A percentile compares a stretch with the other conserved stretches of the same genome.
These are phyloP conservation scores for Stephanodiscus triporus DNA, from an alignment of 108 stramenopile species.

Conservation along the genomic window DNA sequence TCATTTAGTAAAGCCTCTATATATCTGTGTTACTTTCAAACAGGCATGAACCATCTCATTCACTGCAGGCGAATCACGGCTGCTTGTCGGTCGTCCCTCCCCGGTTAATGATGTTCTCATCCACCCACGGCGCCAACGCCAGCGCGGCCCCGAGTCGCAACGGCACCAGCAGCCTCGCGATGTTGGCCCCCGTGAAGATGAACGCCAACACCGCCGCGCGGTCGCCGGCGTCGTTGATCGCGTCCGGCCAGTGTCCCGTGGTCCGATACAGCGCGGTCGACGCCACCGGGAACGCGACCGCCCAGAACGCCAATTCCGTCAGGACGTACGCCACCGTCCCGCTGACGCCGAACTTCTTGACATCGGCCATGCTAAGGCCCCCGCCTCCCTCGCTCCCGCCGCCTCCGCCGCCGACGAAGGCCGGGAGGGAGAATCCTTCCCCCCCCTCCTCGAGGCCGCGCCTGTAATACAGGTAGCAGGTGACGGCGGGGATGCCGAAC, in stretches of 20 bases:
- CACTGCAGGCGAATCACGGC: background rate
- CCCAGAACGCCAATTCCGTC: conserved; percentile 92
- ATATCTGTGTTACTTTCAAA: too few species aligned
- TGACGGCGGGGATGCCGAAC: conserved; percentile 72
- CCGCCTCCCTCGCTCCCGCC: conserved; percentile 41
- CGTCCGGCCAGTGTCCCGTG: conserved; percentile 91
- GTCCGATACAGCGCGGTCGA: conserved; percentile 75
- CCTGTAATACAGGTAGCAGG: conserved; percentile 66
- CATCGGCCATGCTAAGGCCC: conserved; percentile 75
- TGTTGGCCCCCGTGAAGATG: conserved; percentile 86
- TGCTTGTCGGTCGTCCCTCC: conserved; percentile 23
- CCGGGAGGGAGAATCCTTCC: conserved; percentile 51
- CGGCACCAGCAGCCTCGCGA: conserved; percentile 86
- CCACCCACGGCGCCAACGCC: conserved; percentile 93
- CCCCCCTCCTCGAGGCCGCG: conserved; percentile 51
- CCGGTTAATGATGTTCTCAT: conserved; percentile 77
- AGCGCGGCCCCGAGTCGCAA: conserved; percentile 85
- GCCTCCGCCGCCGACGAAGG: conserved; percentile 20
- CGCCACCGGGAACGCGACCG: conserved; percentile 87
- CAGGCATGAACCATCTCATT: too few species aligned
- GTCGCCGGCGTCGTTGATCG: conserved; percentile 73
- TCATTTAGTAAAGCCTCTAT: too few species aligned
- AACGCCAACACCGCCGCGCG: conserved; percentile 81
- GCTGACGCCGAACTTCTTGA: conserved; percentile 86
- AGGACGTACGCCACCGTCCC: conserved; percentile 88